Percentiles rank a stretch among this genome's conserved stretches.
Evolutionary conservation across 257 asterid genomes (phyloP).

Genomic region (Ophiorrhiza pumila): DNA sequence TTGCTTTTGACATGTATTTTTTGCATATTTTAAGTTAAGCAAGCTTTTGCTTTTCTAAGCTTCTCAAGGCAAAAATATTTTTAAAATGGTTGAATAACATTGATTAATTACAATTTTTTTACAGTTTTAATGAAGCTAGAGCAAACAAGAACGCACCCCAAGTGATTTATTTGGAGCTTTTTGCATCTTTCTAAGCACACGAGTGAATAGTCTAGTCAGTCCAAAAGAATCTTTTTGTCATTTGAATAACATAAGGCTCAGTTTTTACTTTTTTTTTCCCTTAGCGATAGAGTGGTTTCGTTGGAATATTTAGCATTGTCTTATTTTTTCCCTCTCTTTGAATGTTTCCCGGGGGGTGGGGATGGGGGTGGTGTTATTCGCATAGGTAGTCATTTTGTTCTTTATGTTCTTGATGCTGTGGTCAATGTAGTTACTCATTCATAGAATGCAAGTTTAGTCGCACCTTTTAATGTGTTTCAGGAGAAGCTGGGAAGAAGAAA

Average conservation of each 20-base stretch:
- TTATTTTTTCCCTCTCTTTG: neutral
- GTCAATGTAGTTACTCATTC: neutral
- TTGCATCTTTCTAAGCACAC: neutral
- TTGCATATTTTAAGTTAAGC: neutral
- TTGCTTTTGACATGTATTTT: neutral
- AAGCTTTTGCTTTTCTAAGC: neutral
- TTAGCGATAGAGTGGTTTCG: neutral
- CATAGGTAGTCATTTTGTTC: neutral
- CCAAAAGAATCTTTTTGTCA: neutral
- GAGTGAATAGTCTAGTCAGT: neutral
- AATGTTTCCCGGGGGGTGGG: neutral
- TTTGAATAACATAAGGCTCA: neutral
- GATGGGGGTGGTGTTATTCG: neutral
- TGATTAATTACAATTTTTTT: too few species aligned
- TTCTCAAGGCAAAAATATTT: neutral
- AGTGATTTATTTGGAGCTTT: neutral
- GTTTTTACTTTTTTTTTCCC: neutral
- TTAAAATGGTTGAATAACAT: neutral
- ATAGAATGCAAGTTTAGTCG: neutral
- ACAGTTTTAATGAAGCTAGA: too few species aligned
- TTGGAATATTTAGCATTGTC: neutral
- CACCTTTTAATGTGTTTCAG: slow-evolving; percentile 32
- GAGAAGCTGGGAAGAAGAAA: slow-evolving; percentile 63
- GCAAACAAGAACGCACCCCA: neutral
- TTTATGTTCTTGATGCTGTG: neutral